phyloP scores from a whole-genome alignment of 2,329 filamentous ascomycete genomes.

The Cladosporium velox region DNA sequence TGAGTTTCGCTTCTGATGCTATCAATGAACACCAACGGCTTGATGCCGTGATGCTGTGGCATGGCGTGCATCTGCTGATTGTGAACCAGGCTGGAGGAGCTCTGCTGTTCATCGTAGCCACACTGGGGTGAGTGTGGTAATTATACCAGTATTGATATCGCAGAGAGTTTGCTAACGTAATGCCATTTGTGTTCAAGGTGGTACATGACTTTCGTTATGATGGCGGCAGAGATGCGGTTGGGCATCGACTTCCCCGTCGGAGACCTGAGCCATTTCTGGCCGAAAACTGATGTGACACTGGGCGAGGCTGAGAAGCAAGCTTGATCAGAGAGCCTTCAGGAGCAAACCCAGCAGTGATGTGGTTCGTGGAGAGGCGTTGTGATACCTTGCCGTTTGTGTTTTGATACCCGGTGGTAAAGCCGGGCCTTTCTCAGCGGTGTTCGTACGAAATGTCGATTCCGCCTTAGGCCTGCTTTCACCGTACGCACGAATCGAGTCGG shows the following conservation, averaged over 20 bases:
- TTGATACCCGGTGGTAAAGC: too few species aligned
- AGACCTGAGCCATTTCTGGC: not conserved
- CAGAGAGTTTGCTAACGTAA: not conserved
- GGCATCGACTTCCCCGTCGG: not conserved
- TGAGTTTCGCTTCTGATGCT: not conserved
- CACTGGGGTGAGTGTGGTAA: not conserved
- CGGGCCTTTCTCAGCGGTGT: too few species aligned
- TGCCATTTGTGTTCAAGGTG: not conserved
- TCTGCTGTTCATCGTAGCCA: not conserved
- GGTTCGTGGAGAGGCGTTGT: not conserved
- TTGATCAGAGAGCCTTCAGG: not conserved
- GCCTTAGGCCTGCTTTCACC: too few species aligned
- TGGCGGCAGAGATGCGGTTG: not conserved
- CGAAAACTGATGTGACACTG: not conserved
- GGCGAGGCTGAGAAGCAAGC: not conserved
- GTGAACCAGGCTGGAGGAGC: not conserved
- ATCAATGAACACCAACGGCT: not conserved
- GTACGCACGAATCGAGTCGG: too few species aligned
- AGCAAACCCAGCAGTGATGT: too few species aligned
- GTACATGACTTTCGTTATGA: not conserved
- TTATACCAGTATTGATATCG: fast-evolving
- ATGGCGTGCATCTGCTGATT: not conserved
- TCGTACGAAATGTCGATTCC: too few species aligned
- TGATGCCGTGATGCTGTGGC: not conserved
- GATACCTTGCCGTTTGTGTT: too few species aligned